Evolutionary conservation across 352 stramenopile species (phyloP).

Genomic region (Phytophthora podocarpi): DNA sequence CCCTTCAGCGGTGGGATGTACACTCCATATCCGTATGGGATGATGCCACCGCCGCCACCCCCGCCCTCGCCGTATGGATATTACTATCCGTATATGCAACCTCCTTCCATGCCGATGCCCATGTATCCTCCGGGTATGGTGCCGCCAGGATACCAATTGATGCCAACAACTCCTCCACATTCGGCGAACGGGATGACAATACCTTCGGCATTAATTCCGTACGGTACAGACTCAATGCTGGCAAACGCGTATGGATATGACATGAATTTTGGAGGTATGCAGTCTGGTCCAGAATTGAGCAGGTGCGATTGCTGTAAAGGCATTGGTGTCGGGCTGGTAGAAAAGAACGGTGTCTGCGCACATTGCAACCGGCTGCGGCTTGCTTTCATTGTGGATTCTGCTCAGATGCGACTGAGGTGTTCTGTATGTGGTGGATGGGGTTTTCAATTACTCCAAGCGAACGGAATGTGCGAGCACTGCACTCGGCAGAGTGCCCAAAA

Average conservation of each 20-base stretch:
- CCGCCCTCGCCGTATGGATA: constrained; percentile 40
- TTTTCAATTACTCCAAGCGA: constrained; percentile 52
- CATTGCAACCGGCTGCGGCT: constrained; percentile 74
- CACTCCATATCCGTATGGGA: constrained; percentile 44
- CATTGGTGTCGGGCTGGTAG: constrained; percentile 57
- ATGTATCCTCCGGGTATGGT: constrained; percentile 37
- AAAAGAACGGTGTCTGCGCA: constrained; percentile 74
- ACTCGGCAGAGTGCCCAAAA: constrained; percentile 36
- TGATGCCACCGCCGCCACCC: constrained; percentile 33
- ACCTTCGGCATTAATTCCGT: constrained; percentile 44
- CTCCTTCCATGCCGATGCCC: constrained; percentile 28
- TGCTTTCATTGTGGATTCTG: constrained; percentile 74
- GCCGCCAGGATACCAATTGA: constrained; percentile 30
- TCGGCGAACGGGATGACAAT: constrained; percentile 22
- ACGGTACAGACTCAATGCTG: constrained; percentile 26
- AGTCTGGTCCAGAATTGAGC: constrained; percentile 38
- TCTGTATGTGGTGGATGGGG: constrained; percentile 62
- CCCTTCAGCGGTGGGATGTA: constrained; percentile 35
- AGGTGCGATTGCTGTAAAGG: constrained; percentile 60
- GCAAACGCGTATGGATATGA: constrained; percentile 20
- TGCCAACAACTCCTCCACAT: constrained; percentile 22
- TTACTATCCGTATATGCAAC: constrained; percentile 48
- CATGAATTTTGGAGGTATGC: constrained; percentile 14
- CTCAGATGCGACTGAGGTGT: constrained; percentile 59
- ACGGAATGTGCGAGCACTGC: constrained; percentile 62